A percentile compares a stretch with the other conserved stretches of the same genome.
These are phyloP conservation scores for Hypoxylon sp. DNA, from an alignment of 2,329 filamentous ascomycete species.

Conservation along the genomic window DNA sequence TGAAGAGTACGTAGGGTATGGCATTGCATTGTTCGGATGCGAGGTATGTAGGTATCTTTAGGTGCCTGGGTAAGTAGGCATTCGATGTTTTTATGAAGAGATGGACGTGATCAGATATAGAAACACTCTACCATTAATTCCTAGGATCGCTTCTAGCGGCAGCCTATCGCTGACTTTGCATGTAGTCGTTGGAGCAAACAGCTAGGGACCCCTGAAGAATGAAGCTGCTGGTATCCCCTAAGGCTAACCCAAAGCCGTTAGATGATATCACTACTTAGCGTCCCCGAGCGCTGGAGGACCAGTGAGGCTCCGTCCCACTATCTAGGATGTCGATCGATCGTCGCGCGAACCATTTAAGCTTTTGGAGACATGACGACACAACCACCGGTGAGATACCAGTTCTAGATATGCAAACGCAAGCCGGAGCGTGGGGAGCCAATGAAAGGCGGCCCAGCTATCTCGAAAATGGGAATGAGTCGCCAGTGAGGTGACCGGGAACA, in stretches of 20 bases:
- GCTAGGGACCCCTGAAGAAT: slow-evolving; percentile 6
- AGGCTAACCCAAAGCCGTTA: slow-evolving; percentile 20
- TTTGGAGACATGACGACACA: slow-evolving; percentile 40
- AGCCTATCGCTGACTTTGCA: background rate
- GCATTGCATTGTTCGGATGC: background rate
- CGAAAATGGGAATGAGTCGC: slow-evolving; percentile 17
- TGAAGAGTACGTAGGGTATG: background rate
- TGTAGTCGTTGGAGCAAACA: background rate
- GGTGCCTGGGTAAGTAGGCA: background rate
- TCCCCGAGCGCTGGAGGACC: slow-evolving; percentile 7
- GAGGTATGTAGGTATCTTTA: background rate
- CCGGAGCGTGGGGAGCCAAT: slow-evolving; percentile 37
- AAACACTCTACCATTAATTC: background rate
- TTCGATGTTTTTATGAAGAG: background rate
- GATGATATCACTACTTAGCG: slow-evolving; percentile 28
- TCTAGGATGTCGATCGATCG: slow-evolving; percentile 38
- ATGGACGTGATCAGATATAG: background rate
- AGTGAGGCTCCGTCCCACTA: slow-evolving; percentile 40
- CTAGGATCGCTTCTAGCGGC: background rate
- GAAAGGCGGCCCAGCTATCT: slow-evolving; percentile 36
- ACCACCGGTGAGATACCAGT: slow-evolving; percentile 19
- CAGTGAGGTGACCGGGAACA: slow-evolving; percentile 24
- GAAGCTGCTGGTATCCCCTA: background rate
- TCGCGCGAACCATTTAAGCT: slow-evolving; percentile 34
- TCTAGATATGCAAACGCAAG: slow-evolving; percentile 24